Evolutionary conservation across 2,329 filamentous ascomycete species (phyloP).

Genomic region (Sarocladium kiliense): DNA sequence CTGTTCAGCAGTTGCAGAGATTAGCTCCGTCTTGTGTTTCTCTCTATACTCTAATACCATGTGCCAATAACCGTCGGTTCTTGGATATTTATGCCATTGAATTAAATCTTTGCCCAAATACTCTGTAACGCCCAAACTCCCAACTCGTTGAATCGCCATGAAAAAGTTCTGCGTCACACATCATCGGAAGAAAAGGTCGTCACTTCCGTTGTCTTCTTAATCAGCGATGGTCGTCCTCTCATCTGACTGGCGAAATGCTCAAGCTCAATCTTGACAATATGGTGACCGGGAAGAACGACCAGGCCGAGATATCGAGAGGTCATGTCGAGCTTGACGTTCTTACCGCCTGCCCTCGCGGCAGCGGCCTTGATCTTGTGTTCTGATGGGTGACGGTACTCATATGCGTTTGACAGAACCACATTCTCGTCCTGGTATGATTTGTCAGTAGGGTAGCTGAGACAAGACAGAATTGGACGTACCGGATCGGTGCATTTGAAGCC

Average conservation of each 20-base stretch:
- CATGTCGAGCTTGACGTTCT: constrained; percentile 61
- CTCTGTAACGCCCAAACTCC: background rate
- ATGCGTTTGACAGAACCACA: constrained; percentile 76
- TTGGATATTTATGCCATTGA: background rate
- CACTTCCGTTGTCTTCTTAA: background rate
- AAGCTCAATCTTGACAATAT: constrained; percentile 83
- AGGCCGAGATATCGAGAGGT: constrained; percentile 82
- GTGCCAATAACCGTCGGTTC: constrained; percentile 1
- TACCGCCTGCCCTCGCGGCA: constrained; percentile 26
- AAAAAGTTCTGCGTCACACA: no score
- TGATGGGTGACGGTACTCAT: constrained; percentile 81
- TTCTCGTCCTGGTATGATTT: constrained; percentile 66
- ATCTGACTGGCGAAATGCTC: constrained; percentile 66
- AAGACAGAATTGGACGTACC: constrained; percentile 42
- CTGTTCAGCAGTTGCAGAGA: constrained; percentile 4
- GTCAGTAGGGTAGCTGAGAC: background rate
- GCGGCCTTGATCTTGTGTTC: constrained; percentile 37
- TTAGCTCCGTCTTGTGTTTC: constrained; percentile 4
- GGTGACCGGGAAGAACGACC: constrained; percentile 80
- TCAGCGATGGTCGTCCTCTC: constrained; percentile 14
- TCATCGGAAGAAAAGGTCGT: background rate
- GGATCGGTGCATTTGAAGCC: constrained; percentile 93
- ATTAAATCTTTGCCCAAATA: background rate
- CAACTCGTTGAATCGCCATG: background rate
- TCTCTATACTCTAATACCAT: constrained; percentile 7